Conservation (phyloP, 2,329 filamentous ascomycete genomes). For the Orbilia brochopaga region DNA sequence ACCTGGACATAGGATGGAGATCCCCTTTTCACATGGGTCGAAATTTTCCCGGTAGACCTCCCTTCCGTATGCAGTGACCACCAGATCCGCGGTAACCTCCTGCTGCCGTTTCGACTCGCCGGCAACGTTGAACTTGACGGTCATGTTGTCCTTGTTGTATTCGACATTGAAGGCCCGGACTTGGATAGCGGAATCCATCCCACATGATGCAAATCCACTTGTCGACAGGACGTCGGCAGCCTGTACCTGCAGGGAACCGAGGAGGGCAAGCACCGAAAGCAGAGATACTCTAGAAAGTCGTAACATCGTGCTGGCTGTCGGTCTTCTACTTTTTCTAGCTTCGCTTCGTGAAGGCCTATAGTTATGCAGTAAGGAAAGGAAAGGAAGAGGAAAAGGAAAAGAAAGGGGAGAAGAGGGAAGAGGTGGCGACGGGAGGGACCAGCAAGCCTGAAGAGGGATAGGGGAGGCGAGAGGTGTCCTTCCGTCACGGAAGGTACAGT, state of each 20-base stretch:
- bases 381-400: conserved; percentile 22
- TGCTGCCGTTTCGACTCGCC: conserved; percentile 75
- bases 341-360: not conserved
- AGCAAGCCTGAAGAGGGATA: conserved; percentile 13
- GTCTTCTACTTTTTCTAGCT: conserved; percentile 29
- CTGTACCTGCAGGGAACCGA: conserved; percentile 60
- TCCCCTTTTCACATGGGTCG: conserved; percentile 76
- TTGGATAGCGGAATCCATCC: conserved; percentile 66
- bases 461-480: conserved; percentile 12
- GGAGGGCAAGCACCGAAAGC: conserved; percentile 34
- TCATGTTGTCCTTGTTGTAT: conserved; percentile 77
- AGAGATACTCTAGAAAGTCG: conserved; percentile 49
- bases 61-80: conserved; percentile 82
- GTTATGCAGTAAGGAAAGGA: conserved; percentile 16
- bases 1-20: conserved; percentile 82
- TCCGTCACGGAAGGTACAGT: conserved; percentile 31
- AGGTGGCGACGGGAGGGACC: not conserved
- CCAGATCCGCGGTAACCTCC: conserved; percentile 78
- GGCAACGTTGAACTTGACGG: conserved; percentile 79
- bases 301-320: conserved; percentile 41
- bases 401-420: conserved; percentile 2
- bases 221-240: conserved; percentile 78
- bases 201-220: conserved; percentile 77
- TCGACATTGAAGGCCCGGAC: conserved; percentile 77
- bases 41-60: conserved; percentile 79